Conservation (phyloP, 73 alveolate species). For the Symbiodinium pilosum region DNA sequence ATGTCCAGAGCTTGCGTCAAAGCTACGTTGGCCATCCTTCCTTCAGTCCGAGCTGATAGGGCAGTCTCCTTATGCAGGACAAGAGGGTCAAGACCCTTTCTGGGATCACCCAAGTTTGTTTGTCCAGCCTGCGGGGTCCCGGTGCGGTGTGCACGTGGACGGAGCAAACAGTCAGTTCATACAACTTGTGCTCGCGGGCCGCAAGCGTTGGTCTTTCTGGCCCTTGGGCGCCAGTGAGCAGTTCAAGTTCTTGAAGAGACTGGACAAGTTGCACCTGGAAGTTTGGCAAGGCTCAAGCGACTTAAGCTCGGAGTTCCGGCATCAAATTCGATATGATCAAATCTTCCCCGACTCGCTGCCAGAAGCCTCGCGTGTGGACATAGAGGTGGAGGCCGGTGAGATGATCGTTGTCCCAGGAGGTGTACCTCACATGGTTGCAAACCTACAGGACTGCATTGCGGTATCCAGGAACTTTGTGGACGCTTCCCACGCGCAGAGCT, state of each 20-base stretch:
- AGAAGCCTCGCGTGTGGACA: background rate
- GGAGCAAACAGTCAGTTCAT: background rate
- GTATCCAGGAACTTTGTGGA: slow-evolving; percentile 24
- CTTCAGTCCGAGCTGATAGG: background rate
- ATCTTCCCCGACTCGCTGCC: background rate
- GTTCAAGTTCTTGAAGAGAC: background rate
- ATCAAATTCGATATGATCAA: background rate
- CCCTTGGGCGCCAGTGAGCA: background rate
- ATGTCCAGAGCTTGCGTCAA: background rate
- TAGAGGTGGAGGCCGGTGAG: background rate
- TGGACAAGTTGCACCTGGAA: background rate
- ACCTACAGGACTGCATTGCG: slow-evolving; percentile 13
- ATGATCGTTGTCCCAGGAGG: slow-evolving; percentile 23
- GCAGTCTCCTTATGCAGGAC: background rate
- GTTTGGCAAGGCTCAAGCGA: background rate
- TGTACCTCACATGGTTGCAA: slow-evolving; percentile 15
- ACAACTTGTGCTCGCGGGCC: background rate
- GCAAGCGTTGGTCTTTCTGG: slow-evolving; percentile 26
- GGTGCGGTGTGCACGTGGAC: slow-evolving; percentile 22
- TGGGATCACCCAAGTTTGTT: slow-evolving; percentile 28
- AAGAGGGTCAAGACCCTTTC: background rate
- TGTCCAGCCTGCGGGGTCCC: background rate
- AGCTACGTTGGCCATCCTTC: background rate
- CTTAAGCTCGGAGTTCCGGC: background rate
- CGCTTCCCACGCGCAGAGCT: background rate